Conservation (phyloP, 1,139 yeast genomes). For the Yamadazyma dendronema region DNA sequence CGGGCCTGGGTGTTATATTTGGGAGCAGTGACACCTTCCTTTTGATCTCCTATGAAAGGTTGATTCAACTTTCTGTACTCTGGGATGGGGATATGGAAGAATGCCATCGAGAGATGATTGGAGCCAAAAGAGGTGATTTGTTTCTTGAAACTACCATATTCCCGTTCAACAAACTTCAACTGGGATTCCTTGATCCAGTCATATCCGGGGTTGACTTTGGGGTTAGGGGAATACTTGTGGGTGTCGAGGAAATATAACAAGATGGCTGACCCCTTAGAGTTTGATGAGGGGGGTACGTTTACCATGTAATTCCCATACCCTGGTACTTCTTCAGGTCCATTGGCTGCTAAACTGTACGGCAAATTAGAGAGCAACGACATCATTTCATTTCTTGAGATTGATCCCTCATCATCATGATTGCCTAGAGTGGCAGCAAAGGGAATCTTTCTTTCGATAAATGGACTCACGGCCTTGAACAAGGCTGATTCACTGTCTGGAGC, state of each 20-base stretch:
- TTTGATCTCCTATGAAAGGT: conserved; percentile 54
- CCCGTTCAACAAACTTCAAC: conserved; percentile 54
- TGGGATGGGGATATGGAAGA: conserved; percentile 90
- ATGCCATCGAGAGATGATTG: conserved; percentile 73
- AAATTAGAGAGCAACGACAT: conserved; percentile 54
- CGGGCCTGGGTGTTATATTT: conserved; percentile 65
- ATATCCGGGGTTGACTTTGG: conserved; percentile 72
- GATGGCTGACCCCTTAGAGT: conserved; percentile 45
- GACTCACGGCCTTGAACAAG: conserved; percentile 70
- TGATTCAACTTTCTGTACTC: conserved; percentile 60
- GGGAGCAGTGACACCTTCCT: conserved; percentile 82
- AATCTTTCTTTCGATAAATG: conserved; percentile 61
- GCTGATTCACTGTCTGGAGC: conserved; percentile 81
- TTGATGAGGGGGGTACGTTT: conserved; percentile 38
- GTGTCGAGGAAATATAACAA: conserved; percentile 78
- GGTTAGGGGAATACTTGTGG: conserved; percentile 66
- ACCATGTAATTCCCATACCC: conserved; percentile 82
- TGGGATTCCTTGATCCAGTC: conserved; percentile 84
- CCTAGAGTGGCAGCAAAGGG: conserved; percentile 73
- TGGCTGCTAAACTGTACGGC: conserved; percentile 63
- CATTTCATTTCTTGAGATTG: conserved; percentile 56
- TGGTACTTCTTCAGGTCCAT: conserved; percentile 63
- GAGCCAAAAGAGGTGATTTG: conserved; percentile 28
- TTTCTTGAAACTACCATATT: conserved; percentile 31
- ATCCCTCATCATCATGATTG: conserved; percentile 69